Percentiles rank a stretch among this genome's conserved stretches.
These are phyloP conservation scores for Podospora tetraspora DNA, from an alignment of 495 filamentous ascomycete species.

Conservation along the genomic window DNA sequence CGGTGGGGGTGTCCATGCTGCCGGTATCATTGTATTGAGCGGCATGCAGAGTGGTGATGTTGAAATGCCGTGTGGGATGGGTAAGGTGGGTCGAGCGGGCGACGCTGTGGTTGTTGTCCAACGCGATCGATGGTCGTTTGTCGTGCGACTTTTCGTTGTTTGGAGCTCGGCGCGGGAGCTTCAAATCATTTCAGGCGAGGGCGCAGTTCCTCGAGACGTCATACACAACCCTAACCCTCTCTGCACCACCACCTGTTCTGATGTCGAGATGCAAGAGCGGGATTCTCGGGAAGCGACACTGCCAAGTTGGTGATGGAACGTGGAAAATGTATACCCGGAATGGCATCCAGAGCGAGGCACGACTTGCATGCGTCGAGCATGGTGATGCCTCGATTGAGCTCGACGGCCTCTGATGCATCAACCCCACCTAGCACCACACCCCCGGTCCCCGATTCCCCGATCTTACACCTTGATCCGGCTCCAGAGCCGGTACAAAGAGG, in stretches of 20 bases:
- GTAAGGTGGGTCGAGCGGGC: not conserved
- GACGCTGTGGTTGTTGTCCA: not conserved
- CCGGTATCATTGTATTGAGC: constrained; percentile 20
- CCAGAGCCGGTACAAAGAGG: not conserved
- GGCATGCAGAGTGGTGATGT: not conserved
- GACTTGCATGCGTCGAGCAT: not conserved
- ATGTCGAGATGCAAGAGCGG: not conserved
- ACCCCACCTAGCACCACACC: not conserved
- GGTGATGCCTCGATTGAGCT: not conserved
- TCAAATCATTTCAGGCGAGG: not conserved
- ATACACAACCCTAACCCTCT: not conserved
- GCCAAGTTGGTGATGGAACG: not conserved
- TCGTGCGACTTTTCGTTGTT: not conserved
- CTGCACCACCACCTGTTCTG: not conserved
- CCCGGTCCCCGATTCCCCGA: not conserved
- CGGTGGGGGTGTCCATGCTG: constrained; percentile 34
- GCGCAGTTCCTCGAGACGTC: not conserved
- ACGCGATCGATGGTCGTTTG: not conserved
- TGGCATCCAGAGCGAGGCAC: not conserved
- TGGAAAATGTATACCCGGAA: too few species aligned
- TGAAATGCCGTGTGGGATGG: not conserved
- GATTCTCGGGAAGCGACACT: not conserved
- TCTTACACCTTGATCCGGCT: not conserved
- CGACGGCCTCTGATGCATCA: not conserved
- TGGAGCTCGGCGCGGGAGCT: not conserved